Evolutionary conservation across 192 early-diverging fungal genomes (phyloP).

Genomic region (Anaeromyces robustus): DNA sequence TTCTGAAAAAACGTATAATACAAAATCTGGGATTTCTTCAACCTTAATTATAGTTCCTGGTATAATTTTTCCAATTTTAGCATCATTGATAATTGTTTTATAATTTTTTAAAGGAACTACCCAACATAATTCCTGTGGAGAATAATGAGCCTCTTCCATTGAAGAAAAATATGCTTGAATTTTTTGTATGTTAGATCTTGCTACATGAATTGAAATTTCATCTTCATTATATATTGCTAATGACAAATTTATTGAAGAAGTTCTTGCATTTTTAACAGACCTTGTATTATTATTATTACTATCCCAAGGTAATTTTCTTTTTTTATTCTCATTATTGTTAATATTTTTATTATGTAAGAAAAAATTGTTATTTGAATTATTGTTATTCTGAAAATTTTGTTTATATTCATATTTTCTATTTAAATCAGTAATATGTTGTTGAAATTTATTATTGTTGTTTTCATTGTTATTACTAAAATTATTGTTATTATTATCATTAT

Average conservation of each 20-base stretch:
- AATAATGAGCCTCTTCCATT: not conserved
- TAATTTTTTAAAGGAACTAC: not conserved
- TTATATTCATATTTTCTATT: not conserved
- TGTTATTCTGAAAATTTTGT: not conserved
- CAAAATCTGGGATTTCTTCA: not conserved
- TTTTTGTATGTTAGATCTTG: not conserved
- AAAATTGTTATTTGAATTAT: not conserved
- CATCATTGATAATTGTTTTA: not conserved
- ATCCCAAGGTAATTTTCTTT: not conserved
- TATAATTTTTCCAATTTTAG: not conserved
- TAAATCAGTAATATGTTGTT: not conserved
- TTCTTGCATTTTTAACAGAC: no score
- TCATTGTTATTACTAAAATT: not conserved
- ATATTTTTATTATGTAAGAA: not conserved
- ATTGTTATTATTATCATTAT: not conserved
- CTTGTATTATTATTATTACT: not conserved
- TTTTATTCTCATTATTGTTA: not conserved
- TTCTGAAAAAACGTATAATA: not conserved
- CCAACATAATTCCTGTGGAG: not conserved
- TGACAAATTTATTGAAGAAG: not conserved
- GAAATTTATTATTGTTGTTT: not conserved
- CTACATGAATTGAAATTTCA: not conserved
- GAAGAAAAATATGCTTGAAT: not conserved
- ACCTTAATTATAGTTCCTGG: not conserved
- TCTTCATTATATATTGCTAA: not conserved